Percentiles rank a stretch among this genome's conserved stretches.
These are phyloP conservation scores for Nakaseomyces delphensis DNA, from an alignment of 1,139 yeast genomes.

Conservation along the genomic window DNA sequence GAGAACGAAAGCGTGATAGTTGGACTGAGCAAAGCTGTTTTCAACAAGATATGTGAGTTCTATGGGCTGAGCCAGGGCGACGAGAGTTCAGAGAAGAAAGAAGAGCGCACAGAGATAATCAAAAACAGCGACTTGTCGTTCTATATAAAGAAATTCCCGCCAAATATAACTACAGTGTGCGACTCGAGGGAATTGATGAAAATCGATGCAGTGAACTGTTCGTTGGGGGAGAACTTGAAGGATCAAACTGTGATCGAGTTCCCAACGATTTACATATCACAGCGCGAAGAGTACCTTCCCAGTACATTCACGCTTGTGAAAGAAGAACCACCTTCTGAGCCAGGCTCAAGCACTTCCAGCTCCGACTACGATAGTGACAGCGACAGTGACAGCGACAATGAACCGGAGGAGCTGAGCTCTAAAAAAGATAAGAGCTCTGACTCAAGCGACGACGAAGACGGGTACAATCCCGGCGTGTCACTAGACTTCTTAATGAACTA, in stretches of 20 bases:
- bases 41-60: constrained; percentile 21
- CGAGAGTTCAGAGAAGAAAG: constrained; percentile 12
- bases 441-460: constrained; percentile 15
- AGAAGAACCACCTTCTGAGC: constrained; percentile 17
- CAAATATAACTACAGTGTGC: constrained; percentile 15
- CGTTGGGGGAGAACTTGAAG: constrained; percentile 39
- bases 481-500: constrained; percentile 5
- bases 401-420: constrained; percentile 7
- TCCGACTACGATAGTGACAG: constrained; percentile 15
- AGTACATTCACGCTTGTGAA: constrained; percentile 13
- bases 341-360: constrained; percentile 16
- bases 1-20: constrained; percentile 24
- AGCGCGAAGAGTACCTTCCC: constrained; percentile 16
- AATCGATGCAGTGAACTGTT: constrained; percentile 16
- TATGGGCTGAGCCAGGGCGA: constrained; percentile 10
- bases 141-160: constrained; percentile 27
- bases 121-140: constrained; percentile 16
- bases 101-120: constrained; percentile 16
- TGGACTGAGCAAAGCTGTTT: constrained; percentile 25
- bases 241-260: constrained; percentile 63
- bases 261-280: constrained; percentile 55
- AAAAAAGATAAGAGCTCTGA: constrained; percentile 7
- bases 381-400: constrained; percentile 15
- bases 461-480: constrained; percentile 24
- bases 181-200: constrained; percentile 25